A percentile compares a stretch with the other conserved stretches of the same genome.
Conservation (phyloP, 495 filamentous ascomycete genomes). For the Daldinia concentrica region DNA sequence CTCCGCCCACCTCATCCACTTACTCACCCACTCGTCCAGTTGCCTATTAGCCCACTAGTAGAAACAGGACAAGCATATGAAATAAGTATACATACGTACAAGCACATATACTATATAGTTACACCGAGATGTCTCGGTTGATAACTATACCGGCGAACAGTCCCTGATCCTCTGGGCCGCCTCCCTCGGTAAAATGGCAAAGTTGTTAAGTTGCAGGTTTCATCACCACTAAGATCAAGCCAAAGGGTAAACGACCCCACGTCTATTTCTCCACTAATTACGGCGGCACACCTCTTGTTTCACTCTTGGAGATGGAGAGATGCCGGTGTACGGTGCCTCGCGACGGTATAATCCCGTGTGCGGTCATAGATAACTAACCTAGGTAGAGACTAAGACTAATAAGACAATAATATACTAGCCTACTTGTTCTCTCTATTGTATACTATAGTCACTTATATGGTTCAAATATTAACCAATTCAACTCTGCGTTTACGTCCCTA, state of each 20-base stretch:
- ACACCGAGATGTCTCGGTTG: conserved; percentile 33
- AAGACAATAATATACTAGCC: not conserved
- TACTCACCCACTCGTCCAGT: not conserved
- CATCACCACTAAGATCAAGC: conserved; percentile 10
- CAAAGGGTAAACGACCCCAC: conserved; percentile 29
- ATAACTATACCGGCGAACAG: conserved; percentile 18
- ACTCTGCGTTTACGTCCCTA: not conserved
- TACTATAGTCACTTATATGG: not conserved
- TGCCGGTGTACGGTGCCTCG: not conserved
- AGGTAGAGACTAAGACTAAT: not conserved
- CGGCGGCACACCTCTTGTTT: not conserved
- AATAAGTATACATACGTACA: not conserved
- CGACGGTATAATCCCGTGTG: not conserved
- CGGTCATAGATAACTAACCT: not conserved
- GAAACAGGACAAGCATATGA: not conserved
- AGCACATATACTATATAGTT: not conserved
- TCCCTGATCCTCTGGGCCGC: conserved; percentile 4
- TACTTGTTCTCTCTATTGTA: not conserved
- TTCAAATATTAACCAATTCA: not conserved
- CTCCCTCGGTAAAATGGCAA: conserved; percentile 33
- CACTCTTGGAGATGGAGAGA: not conserved
- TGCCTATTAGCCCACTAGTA: not conserved
- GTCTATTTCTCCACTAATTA: conserved; percentile 28
- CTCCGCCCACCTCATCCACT: not conserved
- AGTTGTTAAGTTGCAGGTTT: not conserved